Conservation (phyloP, 129 eudicot species). For the Centella asiatica region DNA sequence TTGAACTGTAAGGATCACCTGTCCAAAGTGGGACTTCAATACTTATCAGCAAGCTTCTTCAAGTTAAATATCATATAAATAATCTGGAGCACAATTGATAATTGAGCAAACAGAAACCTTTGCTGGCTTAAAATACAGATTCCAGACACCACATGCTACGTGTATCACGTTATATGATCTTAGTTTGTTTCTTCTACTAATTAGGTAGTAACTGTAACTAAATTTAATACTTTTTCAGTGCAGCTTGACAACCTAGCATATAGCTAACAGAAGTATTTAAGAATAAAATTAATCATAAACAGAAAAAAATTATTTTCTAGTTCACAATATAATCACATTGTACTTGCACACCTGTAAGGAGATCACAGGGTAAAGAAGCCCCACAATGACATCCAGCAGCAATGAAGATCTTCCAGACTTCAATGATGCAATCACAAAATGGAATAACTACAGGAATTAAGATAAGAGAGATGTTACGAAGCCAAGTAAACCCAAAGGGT, state of each 20-base stretch:
- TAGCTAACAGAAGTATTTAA: no score
- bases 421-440: slow-evolving; percentile 71
- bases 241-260: no score
- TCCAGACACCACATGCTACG: no score
- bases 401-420: slow-evolving; percentile 89
- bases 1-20: no score
- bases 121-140: no score
- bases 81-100: no score
- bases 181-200: not conserved
- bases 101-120: no score
- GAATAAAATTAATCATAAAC: not conserved
- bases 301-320: not conserved
- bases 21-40: no score
- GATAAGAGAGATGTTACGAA: not conserved
- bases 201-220: not conserved
- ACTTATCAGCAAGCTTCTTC: no score
- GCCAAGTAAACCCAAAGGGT: not conserved
- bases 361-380: slow-evolving; percentile 82
- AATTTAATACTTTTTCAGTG: no score
- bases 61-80: no score
- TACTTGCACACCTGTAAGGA: slow-evolving; percentile 73
- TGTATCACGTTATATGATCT: no score
- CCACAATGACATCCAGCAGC: slow-evolving; percentile 80
- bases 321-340: not conserved
- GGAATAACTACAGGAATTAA: slow-evolving; percentile 57